A percentile compares a stretch with the other conserved stretches of the same genome.
Conservation (phyloP, 2,329 filamentous ascomycete genomes). For the Capronia coronata region DNA sequence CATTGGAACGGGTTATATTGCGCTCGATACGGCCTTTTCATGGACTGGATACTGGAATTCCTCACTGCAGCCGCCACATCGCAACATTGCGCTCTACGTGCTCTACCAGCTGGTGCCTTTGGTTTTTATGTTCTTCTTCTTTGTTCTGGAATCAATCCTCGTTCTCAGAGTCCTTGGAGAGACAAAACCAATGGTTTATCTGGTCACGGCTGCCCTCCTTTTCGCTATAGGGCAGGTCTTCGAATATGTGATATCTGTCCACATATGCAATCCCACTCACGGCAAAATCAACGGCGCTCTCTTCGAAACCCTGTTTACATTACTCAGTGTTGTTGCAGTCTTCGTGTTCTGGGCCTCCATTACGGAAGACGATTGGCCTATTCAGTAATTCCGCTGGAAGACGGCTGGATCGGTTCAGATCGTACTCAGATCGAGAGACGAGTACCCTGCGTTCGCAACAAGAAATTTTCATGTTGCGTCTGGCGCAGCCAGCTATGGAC, state of each 20-base stretch:
- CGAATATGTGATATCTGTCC: constrained; percentile 85
- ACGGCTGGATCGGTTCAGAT: background rate
- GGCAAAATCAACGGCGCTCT: constrained; percentile 89
- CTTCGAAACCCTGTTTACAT: constrained; percentile 88
- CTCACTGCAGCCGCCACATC: constrained; percentile 55
- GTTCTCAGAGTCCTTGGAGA: constrained; percentile 84
- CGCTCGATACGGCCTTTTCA: constrained; percentile 80
- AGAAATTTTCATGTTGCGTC: no score
- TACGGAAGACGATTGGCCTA: constrained; percentile 95
- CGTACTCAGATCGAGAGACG: background rate
- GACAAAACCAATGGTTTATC: constrained; percentile 82
- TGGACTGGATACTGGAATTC: constrained; percentile 75
- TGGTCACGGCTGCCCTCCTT: constrained; percentile 64
- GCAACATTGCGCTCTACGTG: constrained; percentile 82
- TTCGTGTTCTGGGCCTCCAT: constrained; percentile 99
- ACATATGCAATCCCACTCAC: constrained; percentile 75
- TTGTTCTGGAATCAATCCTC: constrained; percentile 72
- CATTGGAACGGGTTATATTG: constrained; percentile 89
- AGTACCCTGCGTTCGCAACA: background rate
- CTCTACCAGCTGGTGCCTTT: constrained; percentile 86
- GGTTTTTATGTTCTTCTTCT: constrained; percentile 82
- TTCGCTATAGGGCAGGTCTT: constrained; percentile 94
- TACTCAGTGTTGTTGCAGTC: constrained; percentile 71
- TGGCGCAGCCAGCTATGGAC: no score
- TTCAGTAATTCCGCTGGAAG: constrained; percentile 27